Evolutionary conservation across 1,284 basidiomycete genomes (phyloP).

Genomic region (Phellopilus nigrolimitatus): DNA sequence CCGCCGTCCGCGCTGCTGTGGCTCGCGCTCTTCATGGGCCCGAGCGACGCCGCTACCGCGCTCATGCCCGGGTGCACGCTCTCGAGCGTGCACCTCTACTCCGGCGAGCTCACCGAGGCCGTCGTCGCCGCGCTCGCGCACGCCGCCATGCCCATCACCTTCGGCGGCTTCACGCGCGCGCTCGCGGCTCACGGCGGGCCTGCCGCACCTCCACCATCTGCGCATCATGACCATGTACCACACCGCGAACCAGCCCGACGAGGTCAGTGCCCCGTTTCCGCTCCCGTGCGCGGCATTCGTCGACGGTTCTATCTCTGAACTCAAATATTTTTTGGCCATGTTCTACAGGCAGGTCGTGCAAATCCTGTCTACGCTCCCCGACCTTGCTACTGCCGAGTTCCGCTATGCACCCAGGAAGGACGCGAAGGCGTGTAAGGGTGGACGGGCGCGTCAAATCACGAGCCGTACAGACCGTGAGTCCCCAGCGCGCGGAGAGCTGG

Average conservation of each 20-base stretch:
- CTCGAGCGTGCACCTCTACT: constrained; percentile 50
- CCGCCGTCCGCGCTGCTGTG: constrained; percentile 40
- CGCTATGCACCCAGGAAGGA: constrained; percentile 51
- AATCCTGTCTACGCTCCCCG: constrained; percentile 48
- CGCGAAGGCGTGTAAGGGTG: too few species aligned
- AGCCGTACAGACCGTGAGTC: too few species aligned
- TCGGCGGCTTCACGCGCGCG: constrained; percentile 32
- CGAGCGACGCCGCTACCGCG: constrained; percentile 45
- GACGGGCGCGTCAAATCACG: too few species aligned
- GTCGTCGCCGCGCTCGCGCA: constrained; percentile 22
- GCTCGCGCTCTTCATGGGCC: constrained; percentile 56
- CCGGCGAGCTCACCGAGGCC: constrained; percentile 20
- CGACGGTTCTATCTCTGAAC: constrained; percentile 10
- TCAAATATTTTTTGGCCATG: constrained; percentile 29
- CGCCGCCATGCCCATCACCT: constrained; percentile 25
- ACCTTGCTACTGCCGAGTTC: constrained; percentile 62
- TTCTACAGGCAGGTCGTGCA: constrained; percentile 59
- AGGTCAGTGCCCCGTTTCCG: too few species aligned
- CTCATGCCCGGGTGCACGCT: constrained; percentile 62
- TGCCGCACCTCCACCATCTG: constrained; percentile 18
- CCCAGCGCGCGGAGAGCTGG: too few species aligned
- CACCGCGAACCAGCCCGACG: constrained; percentile 15
- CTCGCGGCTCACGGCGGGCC: constrained; percentile 18
- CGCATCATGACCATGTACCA: constrained; percentile 22
- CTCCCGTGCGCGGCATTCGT: too few species aligned